These are phyloP conservation scores for Amaranthus hypochondriacus DNA, from an alignment of 148 eudicot genomes.

Conservation along the genomic window DNA sequence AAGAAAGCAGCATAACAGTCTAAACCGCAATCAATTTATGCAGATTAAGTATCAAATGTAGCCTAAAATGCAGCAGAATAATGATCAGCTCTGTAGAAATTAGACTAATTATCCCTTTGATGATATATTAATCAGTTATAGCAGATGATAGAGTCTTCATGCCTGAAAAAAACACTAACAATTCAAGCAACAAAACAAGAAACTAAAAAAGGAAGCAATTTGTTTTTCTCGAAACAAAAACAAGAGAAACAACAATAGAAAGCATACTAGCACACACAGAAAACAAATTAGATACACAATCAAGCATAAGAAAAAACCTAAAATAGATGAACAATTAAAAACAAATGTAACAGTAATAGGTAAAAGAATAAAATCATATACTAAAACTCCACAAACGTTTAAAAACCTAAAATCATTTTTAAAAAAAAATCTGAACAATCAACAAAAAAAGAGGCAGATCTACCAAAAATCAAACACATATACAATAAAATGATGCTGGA, in stretches of 20 bases:
- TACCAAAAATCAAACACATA: background rate
- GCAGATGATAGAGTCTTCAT: background rate
- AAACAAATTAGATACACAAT: background rate
- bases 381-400: background rate
- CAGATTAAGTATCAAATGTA: background rate
- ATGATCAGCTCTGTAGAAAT: background rate
- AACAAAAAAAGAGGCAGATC: conserved; percentile 17
- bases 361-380: background rate
- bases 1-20: background rate
- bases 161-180: background rate
- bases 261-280: background rate
- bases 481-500: background rate
- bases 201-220: background rate
- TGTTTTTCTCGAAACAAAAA: too few relatives aligned
- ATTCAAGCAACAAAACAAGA: background rate
- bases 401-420: background rate
- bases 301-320: background rate
- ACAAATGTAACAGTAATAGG: background rate
- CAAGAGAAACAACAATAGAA: background rate
- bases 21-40: background rate
- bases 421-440: conserved; percentile 14
- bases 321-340: too few relatives aligned
- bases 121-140: background rate
- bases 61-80: background rate
- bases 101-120: background rate